Evolutionary conservation across 306 rosid genomes (phyloP).

Genomic region (Dryas octopetala): DNA sequence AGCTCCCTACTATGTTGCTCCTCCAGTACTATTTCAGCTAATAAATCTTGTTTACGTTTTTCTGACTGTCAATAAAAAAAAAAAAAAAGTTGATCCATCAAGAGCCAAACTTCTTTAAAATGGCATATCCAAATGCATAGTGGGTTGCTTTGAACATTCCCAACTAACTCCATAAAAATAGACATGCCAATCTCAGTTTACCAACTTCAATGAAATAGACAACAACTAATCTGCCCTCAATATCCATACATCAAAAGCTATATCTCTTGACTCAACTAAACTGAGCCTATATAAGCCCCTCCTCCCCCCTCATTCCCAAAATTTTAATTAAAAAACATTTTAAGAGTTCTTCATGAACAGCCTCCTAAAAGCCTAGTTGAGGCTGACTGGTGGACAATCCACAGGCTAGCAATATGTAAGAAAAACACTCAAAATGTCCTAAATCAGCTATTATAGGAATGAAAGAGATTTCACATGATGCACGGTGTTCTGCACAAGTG

Average conservation of each 20-base stretch:
- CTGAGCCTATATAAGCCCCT: background rate
- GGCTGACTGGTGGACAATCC: background rate
- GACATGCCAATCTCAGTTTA: background rate
- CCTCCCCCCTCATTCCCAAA: too few species aligned
- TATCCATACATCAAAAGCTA: background rate
- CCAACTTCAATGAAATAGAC: background rate
- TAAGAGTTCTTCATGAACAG: too few species aligned
- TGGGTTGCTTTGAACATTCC: background rate
- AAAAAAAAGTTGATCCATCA: background rate
- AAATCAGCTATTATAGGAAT: background rate
- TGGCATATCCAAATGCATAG: background rate
- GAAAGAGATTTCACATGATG: background rate
- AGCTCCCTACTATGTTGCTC: conserved; percentile 82
- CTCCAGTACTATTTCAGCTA: conserved; percentile 73
- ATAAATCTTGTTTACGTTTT: conserved; percentile 74
- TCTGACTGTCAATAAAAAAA: conserved; percentile 60
- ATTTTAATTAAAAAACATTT: too few species aligned
- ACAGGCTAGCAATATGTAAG: background rate
- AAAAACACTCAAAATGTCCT: background rate
- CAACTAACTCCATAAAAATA: background rate
- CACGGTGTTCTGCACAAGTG: background rate
- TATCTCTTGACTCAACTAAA: background rate
- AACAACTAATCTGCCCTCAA: background rate
- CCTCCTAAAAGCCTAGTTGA: too few species aligned
- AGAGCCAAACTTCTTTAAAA: conserved; percentile 8